Evolutionary conservation across 148 eudicot species (phyloP).

Genomic region (Rhododendron kiyosumense): DNA sequence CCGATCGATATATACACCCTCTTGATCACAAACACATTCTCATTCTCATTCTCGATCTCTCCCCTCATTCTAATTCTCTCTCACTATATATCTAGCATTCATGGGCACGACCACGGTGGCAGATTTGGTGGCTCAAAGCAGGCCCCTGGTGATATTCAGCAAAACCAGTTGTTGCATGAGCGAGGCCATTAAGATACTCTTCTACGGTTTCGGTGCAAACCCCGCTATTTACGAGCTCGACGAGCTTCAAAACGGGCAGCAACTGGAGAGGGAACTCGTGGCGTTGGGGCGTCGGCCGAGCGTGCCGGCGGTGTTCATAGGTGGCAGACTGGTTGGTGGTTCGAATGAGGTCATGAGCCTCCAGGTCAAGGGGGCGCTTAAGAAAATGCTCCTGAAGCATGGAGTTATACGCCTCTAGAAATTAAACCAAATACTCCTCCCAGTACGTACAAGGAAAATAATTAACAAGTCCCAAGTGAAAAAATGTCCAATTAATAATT

Average conservation of each 20-base stretch:
- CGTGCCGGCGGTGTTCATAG: conserved; percentile 67
- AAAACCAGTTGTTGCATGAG: conserved; percentile 62
- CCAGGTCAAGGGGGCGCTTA: conserved; percentile 57
- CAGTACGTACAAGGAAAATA: background rate
- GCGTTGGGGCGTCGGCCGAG: conserved; percentile 39
- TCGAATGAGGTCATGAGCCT: conserved; percentile 70
- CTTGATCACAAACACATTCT: background rate
- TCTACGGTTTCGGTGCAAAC: conserved; percentile 69
- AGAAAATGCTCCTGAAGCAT: conserved; percentile 50
- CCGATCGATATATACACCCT: background rate
- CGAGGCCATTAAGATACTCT: conserved; percentile 54
- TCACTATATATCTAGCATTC: background rate
- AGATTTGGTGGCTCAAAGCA: conserved; percentile 31
- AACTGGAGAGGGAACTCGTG: conserved; percentile 46
- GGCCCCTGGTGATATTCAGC: conserved; percentile 76
- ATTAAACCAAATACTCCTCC: background rate
- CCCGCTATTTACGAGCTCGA: conserved; percentile 62
- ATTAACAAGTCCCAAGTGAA: background rate
- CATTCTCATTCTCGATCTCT: background rate
- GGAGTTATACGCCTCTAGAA: conserved; percentile 32
- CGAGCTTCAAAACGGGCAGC: conserved; percentile 48
- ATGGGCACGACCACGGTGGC: conserved; percentile 3
- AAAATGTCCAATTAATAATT: too few relatives aligned
- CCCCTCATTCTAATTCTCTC: background rate
- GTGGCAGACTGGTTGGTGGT: conserved; percentile 59